Evolutionary conservation across 805 yeast species (phyloP), one percentile per base, ranked within the genome.

Genomic region (Saturnispora bothae): DNA sequence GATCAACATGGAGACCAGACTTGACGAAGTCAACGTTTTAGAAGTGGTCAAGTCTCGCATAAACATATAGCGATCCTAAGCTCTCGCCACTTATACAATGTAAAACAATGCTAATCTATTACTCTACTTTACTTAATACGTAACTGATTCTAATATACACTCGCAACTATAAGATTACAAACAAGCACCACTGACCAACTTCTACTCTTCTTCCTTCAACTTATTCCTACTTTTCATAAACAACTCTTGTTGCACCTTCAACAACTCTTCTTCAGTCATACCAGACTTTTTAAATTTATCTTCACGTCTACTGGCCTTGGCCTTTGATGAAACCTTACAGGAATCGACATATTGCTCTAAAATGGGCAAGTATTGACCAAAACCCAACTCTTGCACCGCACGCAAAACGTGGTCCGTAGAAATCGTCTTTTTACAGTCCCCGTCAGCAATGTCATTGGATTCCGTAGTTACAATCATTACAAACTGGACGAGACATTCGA

Each of bases 401-500:
- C 79, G 82, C 45, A 89, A 71, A 28, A 92, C 96, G 56, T 92
- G 98, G 56, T 92, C 98, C 2, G 95, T 81, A 1, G 96, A 94
- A 31, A 92, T 92, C 2, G 98, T 92, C 60, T 92, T 92, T 59
- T 92, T 92, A 38, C 94, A 77, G 56, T 92, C 98, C 50, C 81
- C 82, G 50, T 92, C 97, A 1, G 97, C 97, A 47, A 92, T 86
- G 45, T 92, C 97, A 51, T 89, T 88, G 40, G 89, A 80, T 61
- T 86, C 95, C 3, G 95, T 84, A 9, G 96, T 82, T 31, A 89
- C 65, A 42, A 89, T 84, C 94, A 92, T 89, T 43, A 92, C 80
- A 57, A 92, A 89, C 60, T 86, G 96, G 40, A 92, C 85, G 51
- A 96, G 86, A 58, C 96, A 89, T 55, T 92, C 96, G 31, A 94